These are phyloP conservation scores for Trypanosoma boissoni DNA, from an alignment of 208 protist species.

Conservation along the genomic window DNA sequence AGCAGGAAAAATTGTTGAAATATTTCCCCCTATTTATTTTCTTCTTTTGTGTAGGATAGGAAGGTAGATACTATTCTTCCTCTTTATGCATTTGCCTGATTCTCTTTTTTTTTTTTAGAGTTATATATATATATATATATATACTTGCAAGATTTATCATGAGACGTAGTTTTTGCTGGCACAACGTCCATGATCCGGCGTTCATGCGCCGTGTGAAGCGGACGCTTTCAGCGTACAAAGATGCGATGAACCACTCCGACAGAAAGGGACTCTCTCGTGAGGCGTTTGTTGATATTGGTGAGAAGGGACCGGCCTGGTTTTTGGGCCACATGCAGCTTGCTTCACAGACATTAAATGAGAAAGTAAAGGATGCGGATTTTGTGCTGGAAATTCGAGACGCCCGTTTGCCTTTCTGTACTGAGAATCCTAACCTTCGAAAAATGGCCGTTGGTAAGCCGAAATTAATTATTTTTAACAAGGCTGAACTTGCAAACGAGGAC, in stretches of 20 bases:
- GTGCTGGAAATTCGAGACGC: conserved; percentile 93
- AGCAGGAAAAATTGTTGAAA: conserved; percentile 1
- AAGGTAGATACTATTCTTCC: background rate
- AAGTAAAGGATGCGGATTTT: conserved; percentile 85
- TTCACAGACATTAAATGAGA: conserved; percentile 47
- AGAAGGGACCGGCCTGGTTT: conserved; percentile 87
- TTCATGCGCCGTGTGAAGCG: conserved; percentile 91
- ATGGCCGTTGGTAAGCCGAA: conserved; percentile 54
- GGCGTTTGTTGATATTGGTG: conserved; percentile 86
- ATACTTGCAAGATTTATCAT: conserved; percentile 27
- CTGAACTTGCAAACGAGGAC: conserved; percentile 87
- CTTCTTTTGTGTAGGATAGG: conserved; percentile 12
- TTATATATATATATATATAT: conserved; percentile 13
- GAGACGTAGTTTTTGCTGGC: conserved; percentile 23
- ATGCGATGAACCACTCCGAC: conserved; percentile 59
- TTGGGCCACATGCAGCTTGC: conserved; percentile 85
- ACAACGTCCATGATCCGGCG: conserved; percentile 82
- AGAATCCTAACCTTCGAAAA: conserved; percentile 76
- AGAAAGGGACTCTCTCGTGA: conserved; percentile 70
- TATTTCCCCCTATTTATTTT: conserved; percentile 5
- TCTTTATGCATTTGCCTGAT: conserved; percentile 2
- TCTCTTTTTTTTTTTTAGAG: conserved; percentile 13
- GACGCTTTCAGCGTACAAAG: conserved; percentile 63
- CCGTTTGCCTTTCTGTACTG: conserved; percentile 83
- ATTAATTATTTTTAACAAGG: conserved; percentile 92